Base-by-base conservation (phyloP, 257 asterid genomes). In the Marsdenia floribunda region DNA sequence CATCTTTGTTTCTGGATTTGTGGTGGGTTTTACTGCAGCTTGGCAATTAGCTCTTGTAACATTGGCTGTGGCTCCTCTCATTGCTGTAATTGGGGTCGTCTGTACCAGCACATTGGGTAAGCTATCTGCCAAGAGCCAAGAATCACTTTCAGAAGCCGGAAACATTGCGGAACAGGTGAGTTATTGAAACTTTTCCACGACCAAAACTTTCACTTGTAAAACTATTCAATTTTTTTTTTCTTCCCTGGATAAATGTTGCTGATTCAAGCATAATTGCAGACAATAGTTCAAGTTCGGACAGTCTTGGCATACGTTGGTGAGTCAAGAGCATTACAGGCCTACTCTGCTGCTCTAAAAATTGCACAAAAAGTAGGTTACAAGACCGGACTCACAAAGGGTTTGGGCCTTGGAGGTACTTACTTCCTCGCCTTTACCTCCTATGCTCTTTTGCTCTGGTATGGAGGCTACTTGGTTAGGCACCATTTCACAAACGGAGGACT, bases 371-470 rank as follows among this genome's bases (percentile, higher is more conserved):
- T 81, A 47, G 98, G 98, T 35, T 93, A 93, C 86, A 87, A 78
- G 80, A 91, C 74, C 64, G 98, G 98, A 52, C 84, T 93, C 37
- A 77, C 96, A 15, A 93, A 93, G 73, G 98, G 98, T 67, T 65
- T 91, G 82, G 95, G 96, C 54, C 79, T 89, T 4, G 98, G 98
- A 63, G 97, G 96, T 55, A 93, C 98, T 22, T 93, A 93, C 75
- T 93, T 93, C 59, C 88, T 96, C 33, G 97, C 88, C 0, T 93
- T 93, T 54, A 91, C 97, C 73, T 87, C 96, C 68, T 93, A 91
- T 76, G 98, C 98, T 16, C 97, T 93, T 82, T 81, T 93, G 29
- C 83, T 93, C 1, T 93, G 98, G 98, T 93, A 93, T 58, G 98
- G 98, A 15, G 98, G 98, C 18, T 93, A 88, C 77, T 77, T 93